phyloP scores from a whole-genome alignment of 2,329 filamentous ascomycete genomes.

The Colletotrichum sp. region DNA sequence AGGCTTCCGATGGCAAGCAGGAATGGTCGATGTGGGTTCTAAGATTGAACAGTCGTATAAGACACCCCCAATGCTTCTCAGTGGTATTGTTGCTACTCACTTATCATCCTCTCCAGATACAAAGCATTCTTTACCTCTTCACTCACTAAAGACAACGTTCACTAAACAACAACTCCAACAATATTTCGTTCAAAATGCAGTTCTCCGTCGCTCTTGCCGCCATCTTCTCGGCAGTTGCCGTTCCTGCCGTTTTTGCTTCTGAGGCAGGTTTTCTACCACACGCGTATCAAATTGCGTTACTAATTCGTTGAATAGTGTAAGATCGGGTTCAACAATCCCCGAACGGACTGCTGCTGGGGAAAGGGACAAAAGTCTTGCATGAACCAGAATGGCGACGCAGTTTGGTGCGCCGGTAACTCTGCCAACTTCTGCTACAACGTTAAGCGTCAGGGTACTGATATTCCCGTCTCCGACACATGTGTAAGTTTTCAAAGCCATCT shows the following conservation, averaged over 20 bases:
- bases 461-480: not conserved
- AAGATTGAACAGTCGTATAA: not conserved
- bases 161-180: not conserved
- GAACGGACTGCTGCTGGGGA: not conserved
- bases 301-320: not conserved
- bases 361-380: not conserved
- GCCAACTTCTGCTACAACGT: not conserved
- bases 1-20: not conserved
- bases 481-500: not conserved
- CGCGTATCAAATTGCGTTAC: not conserved
- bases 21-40: not conserved
- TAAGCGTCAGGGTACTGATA: not conserved
- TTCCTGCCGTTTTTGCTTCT: not conserved
- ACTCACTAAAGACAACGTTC: not conserved
- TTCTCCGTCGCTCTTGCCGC: not conserved
- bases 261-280: not conserved
- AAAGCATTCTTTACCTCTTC: not conserved
- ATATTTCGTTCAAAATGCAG: not conserved
- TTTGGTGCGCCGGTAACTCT: not conserved
- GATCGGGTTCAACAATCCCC: not conserved
- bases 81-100: not conserved
- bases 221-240: not conserved
- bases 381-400: not conserved
- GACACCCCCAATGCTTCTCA: not conserved
- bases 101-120: not conserved